Base-by-base conservation (phyloP, 495 filamentous ascomycete genomes). In the Annulohypoxylon bovei region DNA sequence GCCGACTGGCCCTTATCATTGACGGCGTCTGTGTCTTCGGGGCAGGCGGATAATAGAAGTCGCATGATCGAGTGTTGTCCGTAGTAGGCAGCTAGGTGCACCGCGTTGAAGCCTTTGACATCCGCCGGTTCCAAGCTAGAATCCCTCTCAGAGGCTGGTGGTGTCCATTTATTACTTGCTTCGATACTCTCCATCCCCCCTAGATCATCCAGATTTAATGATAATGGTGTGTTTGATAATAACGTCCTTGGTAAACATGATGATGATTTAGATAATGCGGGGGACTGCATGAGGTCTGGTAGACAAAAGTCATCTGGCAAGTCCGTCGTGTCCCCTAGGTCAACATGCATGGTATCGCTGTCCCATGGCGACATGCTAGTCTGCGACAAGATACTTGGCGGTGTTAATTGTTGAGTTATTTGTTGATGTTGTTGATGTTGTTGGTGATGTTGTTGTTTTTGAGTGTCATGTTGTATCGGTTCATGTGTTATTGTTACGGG, bases 211-310 rank as follows among this genome's bases (percentile, higher is more conserved):
- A 58, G 37, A 1, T 16, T 42, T 42, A 58, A 28, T 58, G 54
- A 40, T 27, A 58, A 58, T 25, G 53, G 53, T 25, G 54, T 58
- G 18, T 39, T 28, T 28, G 54, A 28, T 39, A 58, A 39, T 25
- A 58, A 44, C 1, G 20, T 11, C 7, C 54, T 44, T 23, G 54
- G 23, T 28, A 42, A 12, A 23, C 22, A 39, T 16, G 54, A 40
- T 9, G 53, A 58, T 58, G 54, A 4, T 42, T 58, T 58, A 28
- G 54, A 58, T 58, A 58, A 18, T 44, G 54, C 54, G 0, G 54
- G 54, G 16, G 54, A 58, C n/a, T 58, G 54, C 37, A 58, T 58
- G 54, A 58, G 33, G 18, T 58, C 54, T 30, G 54, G 54, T 23
- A 58, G 6, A 11, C 54, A 58, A 25, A 58, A 58, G 12, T 58